Conservation (phyloP, 495 filamentous ascomycete species). For the Penicillium pulvis region DNA sequence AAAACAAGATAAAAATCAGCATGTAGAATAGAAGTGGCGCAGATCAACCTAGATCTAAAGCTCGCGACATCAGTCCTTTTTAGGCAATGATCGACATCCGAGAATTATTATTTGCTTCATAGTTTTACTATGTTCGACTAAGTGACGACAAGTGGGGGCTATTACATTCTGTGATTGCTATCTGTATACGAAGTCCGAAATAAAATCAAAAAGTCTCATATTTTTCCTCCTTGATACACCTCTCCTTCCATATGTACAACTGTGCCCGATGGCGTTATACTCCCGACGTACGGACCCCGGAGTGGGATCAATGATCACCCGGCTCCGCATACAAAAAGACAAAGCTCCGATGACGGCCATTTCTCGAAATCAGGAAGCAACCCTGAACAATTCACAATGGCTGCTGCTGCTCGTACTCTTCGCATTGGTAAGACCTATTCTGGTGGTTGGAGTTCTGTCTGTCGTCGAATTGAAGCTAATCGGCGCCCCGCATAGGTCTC, state of each 20-base stretch:
- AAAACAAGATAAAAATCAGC: background rate
- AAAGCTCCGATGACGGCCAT: slow-evolving; percentile 40
- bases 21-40: background rate
- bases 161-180: too few species aligned
- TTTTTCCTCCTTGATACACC: too few species aligned
- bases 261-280: slow-evolving; percentile 16
- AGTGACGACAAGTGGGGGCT: too few species aligned
- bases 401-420: slow-evolving; percentile 57
- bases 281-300: slow-evolving; percentile 23
- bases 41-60: background rate
- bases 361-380: slow-evolving; percentile 25
- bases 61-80: slow-evolving; percentile 22
- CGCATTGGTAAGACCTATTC: slow-evolving; percentile 52
- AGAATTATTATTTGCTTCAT: too few species aligned
- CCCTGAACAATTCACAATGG: slow-evolving; percentile 38
- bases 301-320: slow-evolving; percentile 30
- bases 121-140: too few species aligned
- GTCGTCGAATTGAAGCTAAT: slow-evolving; percentile 25
- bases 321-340: slow-evolving; percentile 26
- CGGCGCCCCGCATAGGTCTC: slow-evolving; percentile 62
- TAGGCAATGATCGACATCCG: slow-evolving; percentile 6
- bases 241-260: too few species aligned
- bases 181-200: too few species aligned
- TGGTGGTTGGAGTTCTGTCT: background rate
- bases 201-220: too few species aligned